Conservation (phyloP, 1,284 basidiomycete species). For the Leccinum insolens region DNA sequence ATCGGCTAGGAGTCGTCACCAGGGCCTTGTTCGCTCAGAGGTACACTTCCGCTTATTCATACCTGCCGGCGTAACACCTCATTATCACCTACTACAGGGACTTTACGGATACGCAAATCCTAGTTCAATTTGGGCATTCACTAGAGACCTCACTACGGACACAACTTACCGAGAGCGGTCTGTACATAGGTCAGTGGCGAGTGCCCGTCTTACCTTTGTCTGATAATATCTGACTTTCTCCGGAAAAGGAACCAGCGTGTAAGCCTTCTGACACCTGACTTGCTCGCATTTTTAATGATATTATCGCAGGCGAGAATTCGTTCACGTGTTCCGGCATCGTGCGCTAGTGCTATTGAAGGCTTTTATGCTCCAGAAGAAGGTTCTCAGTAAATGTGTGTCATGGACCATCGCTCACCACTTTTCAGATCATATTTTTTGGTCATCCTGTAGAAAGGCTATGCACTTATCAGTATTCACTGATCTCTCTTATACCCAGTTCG, state of each 20-base stretch:
- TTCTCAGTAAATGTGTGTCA: conserved; percentile 32
- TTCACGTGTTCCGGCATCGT: conserved; percentile 93
- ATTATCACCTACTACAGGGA: conserved; percentile 50
- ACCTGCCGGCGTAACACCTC: not conserved
- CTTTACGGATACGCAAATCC: conserved; percentile 81
- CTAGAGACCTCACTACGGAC: conserved; percentile 69
- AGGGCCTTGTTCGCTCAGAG: conserved; percentile 86
- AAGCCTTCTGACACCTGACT: conserved; percentile 32
- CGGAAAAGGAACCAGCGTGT: conserved; percentile 78
- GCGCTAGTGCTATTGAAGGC: conserved; percentile 95
- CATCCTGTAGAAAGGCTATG: conserved; percentile 97
- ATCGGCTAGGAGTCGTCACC: conserved; percentile 96
- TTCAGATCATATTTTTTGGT: conserved; percentile 94
- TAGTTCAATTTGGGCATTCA: conserved; percentile 81
- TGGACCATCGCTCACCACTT: conserved; percentile 8
- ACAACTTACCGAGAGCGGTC: conserved; percentile 77
- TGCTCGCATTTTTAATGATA: conserved; percentile 1
- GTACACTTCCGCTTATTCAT: conserved; percentile 29
- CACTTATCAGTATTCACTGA: conserved; percentile 96
- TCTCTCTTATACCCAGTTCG: conserved; percentile 80
- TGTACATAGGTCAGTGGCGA: conserved; percentile 78
- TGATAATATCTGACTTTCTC: conserved; percentile 17
- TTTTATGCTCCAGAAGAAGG: conserved; percentile 90
- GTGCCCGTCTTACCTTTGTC: not conserved
- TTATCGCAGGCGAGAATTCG: conserved; percentile 73